Evolutionary conservation across 2,329 filamentous ascomycete species (phyloP), one percentile per base, ranked within the genome.

Genomic region (Penicillium janthinellum): DNA sequence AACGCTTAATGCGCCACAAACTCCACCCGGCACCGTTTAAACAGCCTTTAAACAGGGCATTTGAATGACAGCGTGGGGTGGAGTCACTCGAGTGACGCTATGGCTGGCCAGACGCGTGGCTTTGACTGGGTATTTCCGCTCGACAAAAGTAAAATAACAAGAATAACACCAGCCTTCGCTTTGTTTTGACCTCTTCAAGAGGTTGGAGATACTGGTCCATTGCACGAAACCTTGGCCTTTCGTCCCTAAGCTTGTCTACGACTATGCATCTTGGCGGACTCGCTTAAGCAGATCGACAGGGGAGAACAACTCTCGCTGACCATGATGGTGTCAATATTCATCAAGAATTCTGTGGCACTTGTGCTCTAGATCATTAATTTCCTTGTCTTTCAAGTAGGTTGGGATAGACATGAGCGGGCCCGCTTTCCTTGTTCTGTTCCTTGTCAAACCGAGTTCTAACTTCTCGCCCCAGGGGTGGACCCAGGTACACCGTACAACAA

Each of bases 1-100:
- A 52, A 52, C 49, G 49, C 49, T 52, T 52, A 52, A 52, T 52
- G 22, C 35, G 49, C 35, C 49, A 38, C 35, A 35, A 17, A 22
- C 12, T 17, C 49, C 49, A 25, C 49, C 38, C n/a, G 14, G 5
- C 6, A 25, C 49, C 49, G 17, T 39, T 39, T 11, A 34, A 35
- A 37, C 17, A 8, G 48, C 49, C n/a, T 28, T 39, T 25, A 34
- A 35, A 50, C 34, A 15, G 48, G 44, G 44, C n/a, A 47, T 31
- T 47, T 37, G 20, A 39, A n/a, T 39, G 38, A 22, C 49, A 41
- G 35, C 35, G 22, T 15, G 38, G 35, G 22, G 6, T 52, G 49
- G 49, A 41, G 42, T 45, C 42, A 22, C 17, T 45, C 17, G 42
- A 22, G 31, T 22, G 17, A 39, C 49, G 34, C 38, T 39, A 22